These are phyloP conservation scores for Neurospora sp. DNA, from an alignment of 495 filamentous ascomycete genomes.

Conservation along the genomic window DNA sequence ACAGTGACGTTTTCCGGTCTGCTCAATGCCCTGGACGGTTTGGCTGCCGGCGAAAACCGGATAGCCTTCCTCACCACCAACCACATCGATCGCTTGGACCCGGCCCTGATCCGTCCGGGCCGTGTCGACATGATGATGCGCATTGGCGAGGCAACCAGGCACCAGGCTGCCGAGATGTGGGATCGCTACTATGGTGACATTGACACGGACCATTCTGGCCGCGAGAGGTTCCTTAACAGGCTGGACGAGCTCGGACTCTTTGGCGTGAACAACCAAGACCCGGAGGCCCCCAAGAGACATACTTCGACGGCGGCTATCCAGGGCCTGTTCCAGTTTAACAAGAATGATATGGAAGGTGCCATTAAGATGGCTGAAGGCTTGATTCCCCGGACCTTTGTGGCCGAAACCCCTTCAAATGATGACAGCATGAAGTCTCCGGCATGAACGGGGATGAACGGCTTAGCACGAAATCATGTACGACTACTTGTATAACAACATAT, in stretches of 20 bases:
- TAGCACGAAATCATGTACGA: constrained; percentile 5
- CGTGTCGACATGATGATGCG: constrained; percentile 88
- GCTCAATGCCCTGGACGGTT: constrained; percentile 86
- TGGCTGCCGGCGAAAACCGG: constrained; percentile 90
- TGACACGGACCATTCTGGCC: constrained; percentile 50
- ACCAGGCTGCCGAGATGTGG: constrained; percentile 84
- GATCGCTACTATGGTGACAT: constrained; percentile 84
- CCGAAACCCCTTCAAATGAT: constrained; percentile 20
- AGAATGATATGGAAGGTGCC: constrained; percentile 77
- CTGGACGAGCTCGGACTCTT: constrained; percentile 42
- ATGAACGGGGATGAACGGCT: not conserved
- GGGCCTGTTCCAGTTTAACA: constrained; percentile 89
- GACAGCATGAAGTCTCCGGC: constrained; percentile 22
- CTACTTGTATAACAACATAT: not conserved
- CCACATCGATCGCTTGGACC: constrained; percentile 79
- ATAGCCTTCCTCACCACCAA: constrained; percentile 95
- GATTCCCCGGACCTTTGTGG: constrained; percentile 41
- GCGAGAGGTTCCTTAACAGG: constrained; percentile 41
- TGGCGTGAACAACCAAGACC: constrained; percentile 25
- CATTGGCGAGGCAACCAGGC: constrained; percentile 75
- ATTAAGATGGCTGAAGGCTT: constrained; percentile 68
- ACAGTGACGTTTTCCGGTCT: constrained; percentile 94
- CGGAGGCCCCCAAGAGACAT: constrained; percentile 33
- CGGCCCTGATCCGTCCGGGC: constrained; percentile 81
- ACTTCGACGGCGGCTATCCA: constrained; percentile 86